Percentiles rank a stretch among this genome's conserved stretches.
Conservation (phyloP, 2,329 filamentous ascomycete genomes). For the Kalmusia sp. region DNA sequence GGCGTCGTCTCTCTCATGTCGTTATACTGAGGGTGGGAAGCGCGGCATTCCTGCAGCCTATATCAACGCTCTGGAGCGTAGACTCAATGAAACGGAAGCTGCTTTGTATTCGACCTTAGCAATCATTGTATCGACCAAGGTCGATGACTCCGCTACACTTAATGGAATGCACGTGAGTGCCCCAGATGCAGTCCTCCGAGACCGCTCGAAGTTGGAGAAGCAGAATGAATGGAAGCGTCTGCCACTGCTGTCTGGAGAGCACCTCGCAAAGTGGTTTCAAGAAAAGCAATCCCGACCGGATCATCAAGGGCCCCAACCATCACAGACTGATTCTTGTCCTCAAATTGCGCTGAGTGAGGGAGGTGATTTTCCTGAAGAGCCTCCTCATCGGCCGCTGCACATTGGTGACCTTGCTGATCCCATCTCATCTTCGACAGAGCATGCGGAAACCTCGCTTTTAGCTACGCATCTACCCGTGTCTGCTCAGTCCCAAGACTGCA, state of each 20-base stretch:
- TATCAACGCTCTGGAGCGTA: constrained; percentile 30
- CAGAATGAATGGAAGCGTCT: constrained; percentile 32
- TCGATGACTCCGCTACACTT: not conserved
- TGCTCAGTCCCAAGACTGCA: not conserved
- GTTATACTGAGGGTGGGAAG: constrained; percentile 34
- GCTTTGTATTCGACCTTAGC: constrained; percentile 26
- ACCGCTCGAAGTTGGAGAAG: constrained; percentile 30
- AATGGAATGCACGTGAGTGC: not conserved
- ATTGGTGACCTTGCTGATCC: no score
- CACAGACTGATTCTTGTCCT: not conserved
- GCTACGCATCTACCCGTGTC: not conserved
- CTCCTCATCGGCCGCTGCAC: no score
- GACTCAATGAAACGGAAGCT: constrained; percentile 32
- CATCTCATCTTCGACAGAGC: not conserved
- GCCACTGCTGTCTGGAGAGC: constrained; percentile 24
- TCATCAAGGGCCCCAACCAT: not conserved
- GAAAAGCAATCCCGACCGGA: constrained; percentile 13
- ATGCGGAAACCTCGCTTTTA: not conserved
- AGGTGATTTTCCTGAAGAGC: not conserved
- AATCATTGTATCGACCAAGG: constrained; percentile 13
- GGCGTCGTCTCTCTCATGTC: constrained; percentile 19
- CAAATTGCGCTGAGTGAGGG: not conserved
- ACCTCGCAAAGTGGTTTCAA: constrained; percentile 29
- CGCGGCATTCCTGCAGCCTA: constrained; percentile 34
- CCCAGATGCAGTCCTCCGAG: not conserved